Evolutionary conservation across 768 basidiomycete genomes (phyloP), one percentile per base, ranked within the genome.

Genomic region (Panellus pusillus): DNA sequence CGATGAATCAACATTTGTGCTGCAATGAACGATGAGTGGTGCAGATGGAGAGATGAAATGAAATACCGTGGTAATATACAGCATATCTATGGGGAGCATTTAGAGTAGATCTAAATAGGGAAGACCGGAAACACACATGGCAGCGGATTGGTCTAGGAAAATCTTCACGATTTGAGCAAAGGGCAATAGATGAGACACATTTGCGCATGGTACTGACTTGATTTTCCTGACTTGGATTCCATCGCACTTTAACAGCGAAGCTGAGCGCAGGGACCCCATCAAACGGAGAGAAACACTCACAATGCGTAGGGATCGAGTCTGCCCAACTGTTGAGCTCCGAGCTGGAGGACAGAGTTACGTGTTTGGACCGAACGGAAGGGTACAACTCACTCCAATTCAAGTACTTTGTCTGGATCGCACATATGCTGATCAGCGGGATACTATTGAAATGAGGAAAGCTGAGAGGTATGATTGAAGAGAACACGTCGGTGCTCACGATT

Each of bases 1-100:
- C 78, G 73, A 61, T 79, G 79, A 39, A 78, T 66, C 28, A 75
- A 56, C 53, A 79, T 75, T 62, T 74, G 67, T 31, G 61, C 52
- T 31, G 46, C 6, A 28, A 18, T 18, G 27, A 44, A 24, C 69
- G 66, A 57, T 75, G 77, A 62, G 71, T 77, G 32, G 11, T 35
- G 7, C 67, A 53, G 4, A 69, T 56, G 52, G 75, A 13, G 63
- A 58, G 3, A 75, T 72, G 3, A 72, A 73, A 52, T 75, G 72
- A 28, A 66, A 58, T 14, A 55, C 53, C 53, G n/a, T 49, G 47
- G 36, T 55, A 55, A 20, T 55, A 55, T 2, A 27, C 28, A 1
- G 40, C 18, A 14, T 54, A 54, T 47, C 52, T 54, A 15, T 2
- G 9, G 11, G 5, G 11, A 9, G 17, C 13, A 19, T 32, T 28